Evolutionary conservation across 352 stramenopile genomes (phyloP), one percentile per base, ranked within the genome.

Genomic region (Pythium diclinum): DNA sequence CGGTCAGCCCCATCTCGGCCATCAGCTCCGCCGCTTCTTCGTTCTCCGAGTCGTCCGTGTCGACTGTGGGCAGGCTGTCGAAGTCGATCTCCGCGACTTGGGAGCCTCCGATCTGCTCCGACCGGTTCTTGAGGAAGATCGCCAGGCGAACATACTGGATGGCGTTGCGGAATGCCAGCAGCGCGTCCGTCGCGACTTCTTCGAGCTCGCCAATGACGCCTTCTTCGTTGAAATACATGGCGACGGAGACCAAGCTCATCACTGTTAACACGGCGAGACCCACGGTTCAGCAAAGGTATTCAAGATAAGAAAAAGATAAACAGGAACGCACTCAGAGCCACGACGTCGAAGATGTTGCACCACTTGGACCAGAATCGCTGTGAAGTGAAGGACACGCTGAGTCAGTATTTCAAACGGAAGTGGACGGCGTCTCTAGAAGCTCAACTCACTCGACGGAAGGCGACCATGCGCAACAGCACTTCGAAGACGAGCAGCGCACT

Each of bases 151-250:
- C 73, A 67, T 94, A 94, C 59, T 94, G 85, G 33, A 92, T 76
- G 1, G 82, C 77, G 58, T 92, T 94, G 19, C 85, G 80, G 48
- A 94, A 78, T 9, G 79, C 79, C 9, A 94, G 68, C n/a, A 91
- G 72, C 11, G 79, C 86, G 69, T 92, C 85, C 3, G 82, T 76
- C 33, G 83, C 81, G 33, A 94, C 81, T 63, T 94, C 85, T 74
- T 94, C 85, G n/a, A 94, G 71, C 58, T 94, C 85, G 5, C 83
- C 77, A 19, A 94, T 42, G 38, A 94, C 76, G 25, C 83, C 79
- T 72, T 94, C 79, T 69, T 94, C 81, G 40, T 91, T 91, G 52
- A 94, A 94, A 49, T 92, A 94, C 72, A 92, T 86, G 38, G 72
- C 76, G 23, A 94, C 76, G 0, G 85, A 94, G 21, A 90, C 73